Evolutionary conservation across 352 stramenopile genomes (phyloP).

Genomic region (Blastocystis sp.): DNA sequence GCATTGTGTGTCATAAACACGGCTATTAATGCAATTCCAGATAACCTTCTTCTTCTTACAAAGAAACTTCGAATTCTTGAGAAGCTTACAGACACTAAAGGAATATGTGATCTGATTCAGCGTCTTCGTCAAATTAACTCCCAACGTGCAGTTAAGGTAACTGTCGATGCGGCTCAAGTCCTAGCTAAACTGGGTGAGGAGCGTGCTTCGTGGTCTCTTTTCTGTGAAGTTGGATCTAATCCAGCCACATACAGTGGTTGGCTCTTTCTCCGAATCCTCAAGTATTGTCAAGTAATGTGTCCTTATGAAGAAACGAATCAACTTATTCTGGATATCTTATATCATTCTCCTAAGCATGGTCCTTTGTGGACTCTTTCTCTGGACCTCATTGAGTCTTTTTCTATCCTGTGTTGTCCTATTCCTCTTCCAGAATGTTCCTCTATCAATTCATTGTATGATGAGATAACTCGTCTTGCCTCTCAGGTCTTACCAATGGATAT

Average conservation of each 20-base stretch:
- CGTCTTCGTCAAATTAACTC: neutral
- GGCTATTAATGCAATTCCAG: neutral
- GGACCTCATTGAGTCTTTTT: neutral
- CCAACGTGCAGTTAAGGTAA: neutral
- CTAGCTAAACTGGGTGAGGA: neutral
- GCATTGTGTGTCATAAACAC: neutral
- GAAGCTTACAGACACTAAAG: neutral
- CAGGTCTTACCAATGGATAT: neutral
- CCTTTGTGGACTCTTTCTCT: neutral
- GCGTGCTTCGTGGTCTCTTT: neutral
- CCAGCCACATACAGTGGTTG: neutral
- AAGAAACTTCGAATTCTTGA: constrained; percentile 28
- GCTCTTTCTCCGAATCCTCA: neutral
- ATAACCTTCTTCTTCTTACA: neutral
- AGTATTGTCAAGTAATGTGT: neutral
- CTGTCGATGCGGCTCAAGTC: neutral
- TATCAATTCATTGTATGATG: neutral
- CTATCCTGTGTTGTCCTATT: neutral
- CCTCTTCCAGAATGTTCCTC: neutral
- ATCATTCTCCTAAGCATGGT: neutral
- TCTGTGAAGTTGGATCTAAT: neutral
- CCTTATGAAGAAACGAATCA: neutral
- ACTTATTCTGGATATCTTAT: neutral
- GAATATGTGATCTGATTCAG: neutral
- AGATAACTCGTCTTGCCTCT: neutral